Base-by-base conservation (phyloP, 2,329 filamentous ascomycete species). In the Bipolaris victoriae region DNA sequence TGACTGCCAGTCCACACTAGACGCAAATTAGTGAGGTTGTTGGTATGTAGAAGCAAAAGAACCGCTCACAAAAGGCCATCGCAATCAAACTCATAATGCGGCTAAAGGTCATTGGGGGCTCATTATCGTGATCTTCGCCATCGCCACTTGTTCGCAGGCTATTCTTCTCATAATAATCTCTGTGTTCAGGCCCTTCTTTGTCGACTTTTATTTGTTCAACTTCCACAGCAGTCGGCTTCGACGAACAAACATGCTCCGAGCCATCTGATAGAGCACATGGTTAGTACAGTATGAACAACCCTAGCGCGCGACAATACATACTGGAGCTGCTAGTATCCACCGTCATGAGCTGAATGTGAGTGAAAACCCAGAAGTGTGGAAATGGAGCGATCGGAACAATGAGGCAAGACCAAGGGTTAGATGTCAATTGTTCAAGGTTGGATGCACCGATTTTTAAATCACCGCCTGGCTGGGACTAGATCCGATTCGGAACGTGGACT, bases 1-100 rank as follows among this genome's bases (percentile, higher is more conserved):
- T 87, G 84, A 58, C 80, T 84, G n/a, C 83, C 84, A 44, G 83
- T 85, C 84, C 84, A 87, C 29, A 86, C 57, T 63, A n/a, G 36
- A 7, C 10, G 16, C 5, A 31, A 5, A 10, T 50, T 11, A 10
- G 16, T 3, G 10, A 7, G 31, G 6, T 9, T 41, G 16, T 4
- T 18, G 15, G 2, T 16, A 16, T 16, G 16, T 16, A 44, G 41
- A 29, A 29, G 2, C 5, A 7, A 44, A 15, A 10, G 0, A 16
- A 44, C 5, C 26, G 43, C 54, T 55, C 41, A 60, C 58, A 39
- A 20, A 64, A 64, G 4, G 59, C 60, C 56, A 66, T 64, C 0
- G 83, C 82, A n/a, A 83, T 70, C 52, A 86, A 76, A 50, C 79
- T 79, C 82, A 85, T 83, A 62, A 83, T 78, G 11, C 80, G 33